Percentiles rank a stretch among this genome's conserved stretches.
Evolutionary conservation across 2,329 filamentous ascomycete genomes (phyloP).

Genomic region (Fusarium dimerum): DNA sequence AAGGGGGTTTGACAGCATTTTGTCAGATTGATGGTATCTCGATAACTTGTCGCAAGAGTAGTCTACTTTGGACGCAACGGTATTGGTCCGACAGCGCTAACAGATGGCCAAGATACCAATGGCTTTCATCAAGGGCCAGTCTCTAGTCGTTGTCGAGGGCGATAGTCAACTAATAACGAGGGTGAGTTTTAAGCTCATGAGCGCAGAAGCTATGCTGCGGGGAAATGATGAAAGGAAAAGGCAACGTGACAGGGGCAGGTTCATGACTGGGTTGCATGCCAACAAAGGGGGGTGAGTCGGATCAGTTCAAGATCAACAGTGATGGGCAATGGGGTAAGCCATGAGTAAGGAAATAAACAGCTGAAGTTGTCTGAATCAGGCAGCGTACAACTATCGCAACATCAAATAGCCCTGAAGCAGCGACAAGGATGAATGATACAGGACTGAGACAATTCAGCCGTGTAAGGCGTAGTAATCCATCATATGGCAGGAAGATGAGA

Average conservation of each 20-base stretch:
- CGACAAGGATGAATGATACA: neutral
- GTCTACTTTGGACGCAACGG: constrained; percentile 8
- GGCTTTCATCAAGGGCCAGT: neutral
- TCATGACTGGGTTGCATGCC: constrained; percentile 24
- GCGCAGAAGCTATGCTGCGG: constrained; percentile 27
- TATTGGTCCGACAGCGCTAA: constrained; percentile 9
- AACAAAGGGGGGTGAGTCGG: constrained; percentile 19
- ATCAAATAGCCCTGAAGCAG: neutral
- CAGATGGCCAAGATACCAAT: constrained; percentile 9
- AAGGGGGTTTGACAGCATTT: constrained; percentile 65
- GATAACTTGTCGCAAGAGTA: constrained; percentile 4
- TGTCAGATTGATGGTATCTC: constrained; percentile 24
- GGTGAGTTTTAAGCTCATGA: constrained; percentile 27
- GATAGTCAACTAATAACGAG: constrained; percentile 24
- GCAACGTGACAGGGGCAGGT: constrained; percentile 19
- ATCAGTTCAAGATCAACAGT: constrained; percentile 26
- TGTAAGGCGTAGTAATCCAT: neutral
- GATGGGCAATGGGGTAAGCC: neutral
- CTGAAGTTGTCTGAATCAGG: neutral
- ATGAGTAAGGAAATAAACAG: neutral
- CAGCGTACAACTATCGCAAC: neutral
- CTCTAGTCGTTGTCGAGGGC: constrained; percentile 7
- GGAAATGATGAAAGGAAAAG: constrained; percentile 20
- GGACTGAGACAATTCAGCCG: neutral
- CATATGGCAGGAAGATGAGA: neutral